phyloP scores from a whole-genome alignment of 2,329 filamentous ascomycete species.

The Bipolaris cookei region DNA sequence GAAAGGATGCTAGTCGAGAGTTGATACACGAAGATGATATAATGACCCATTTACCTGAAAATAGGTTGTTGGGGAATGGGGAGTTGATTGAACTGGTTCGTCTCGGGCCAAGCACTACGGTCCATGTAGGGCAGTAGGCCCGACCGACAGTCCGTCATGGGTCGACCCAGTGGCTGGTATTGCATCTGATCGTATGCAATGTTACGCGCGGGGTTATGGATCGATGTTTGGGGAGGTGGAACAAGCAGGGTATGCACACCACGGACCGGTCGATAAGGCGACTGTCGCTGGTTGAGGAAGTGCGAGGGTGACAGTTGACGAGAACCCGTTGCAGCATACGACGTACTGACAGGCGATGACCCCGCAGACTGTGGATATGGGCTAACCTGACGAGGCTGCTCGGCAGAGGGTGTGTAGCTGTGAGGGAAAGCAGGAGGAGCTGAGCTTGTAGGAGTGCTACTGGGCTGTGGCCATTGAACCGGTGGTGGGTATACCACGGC shows the following conservation, averaged over 20 bases:
- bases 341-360: slow-evolving; percentile 73
- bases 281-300: slow-evolving; percentile 85
- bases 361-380: slow-evolving; percentile 61
- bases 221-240: slow-evolving; percentile 79
- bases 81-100: slow-evolving; percentile 49
- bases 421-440: slow-evolving; percentile 36
- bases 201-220: slow-evolving; percentile 62
- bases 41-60: slow-evolving; percentile 34
- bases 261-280: slow-evolving; percentile 89
- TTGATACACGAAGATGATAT: slow-evolving; percentile 21
- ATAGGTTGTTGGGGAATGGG: slow-evolving; percentile 47
- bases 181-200: slow-evolving; percentile 58
- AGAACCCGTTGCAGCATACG: slow-evolving; percentile 67
- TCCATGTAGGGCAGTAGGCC: slow-evolving; percentile 55
- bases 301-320: slow-evolving; percentile 83
- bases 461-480: slow-evolving; percentile 58
- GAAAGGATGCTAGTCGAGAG: slow-evolving; percentile 1
- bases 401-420: slow-evolving; percentile 38
- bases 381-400: slow-evolving; percentile 58
- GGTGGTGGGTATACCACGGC: slow-evolving; percentile 73
- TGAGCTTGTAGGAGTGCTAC: slow-evolving; percentile 46
- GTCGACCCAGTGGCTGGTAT: slow-evolving; percentile 57
- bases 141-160: slow-evolving; percentile 53
- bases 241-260: slow-evolving; percentile 90
- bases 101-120: slow-evolving; percentile 47